Evolutionary conservation across 2,329 filamentous ascomycete species (phyloP).

Genomic region (Mariannaea sp.): DNA sequence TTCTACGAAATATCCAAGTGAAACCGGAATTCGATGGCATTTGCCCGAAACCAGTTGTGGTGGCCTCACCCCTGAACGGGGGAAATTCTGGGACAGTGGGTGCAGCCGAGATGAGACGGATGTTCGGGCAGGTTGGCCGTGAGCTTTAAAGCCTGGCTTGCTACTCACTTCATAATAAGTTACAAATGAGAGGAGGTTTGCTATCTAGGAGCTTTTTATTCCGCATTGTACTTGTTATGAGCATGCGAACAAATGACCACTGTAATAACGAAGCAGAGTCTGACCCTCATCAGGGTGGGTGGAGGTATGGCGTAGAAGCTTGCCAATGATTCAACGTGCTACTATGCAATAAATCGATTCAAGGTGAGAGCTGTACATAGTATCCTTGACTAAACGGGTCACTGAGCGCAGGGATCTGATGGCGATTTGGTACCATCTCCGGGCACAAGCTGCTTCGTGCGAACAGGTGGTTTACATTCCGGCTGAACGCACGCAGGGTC

Average conservation of each 20-base stretch:
- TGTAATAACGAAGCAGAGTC: no score
- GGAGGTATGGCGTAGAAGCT: no score
- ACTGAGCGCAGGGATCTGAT: conserved; percentile 13
- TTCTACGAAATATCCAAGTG: conserved; percentile 9
- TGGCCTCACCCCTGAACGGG: conserved; percentile 14
- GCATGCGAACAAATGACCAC: no score
- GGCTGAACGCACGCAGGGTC: conserved; percentile 10
- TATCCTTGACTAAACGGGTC: not conserved
- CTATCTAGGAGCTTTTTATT: no score
- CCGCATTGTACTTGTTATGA: no score
- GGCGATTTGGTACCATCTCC: not conserved
- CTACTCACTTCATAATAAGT: not conserved
- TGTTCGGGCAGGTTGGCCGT: conserved; percentile 18
- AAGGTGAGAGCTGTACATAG: no score
- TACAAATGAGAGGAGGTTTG: not conserved
- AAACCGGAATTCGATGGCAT: conserved; percentile 18
- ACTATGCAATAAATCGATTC: not conserved
- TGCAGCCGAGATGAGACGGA: conserved; percentile 29
- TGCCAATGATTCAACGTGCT: no score
- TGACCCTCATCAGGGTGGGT: no score
- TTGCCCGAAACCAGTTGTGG: not conserved
- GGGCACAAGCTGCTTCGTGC: not conserved
- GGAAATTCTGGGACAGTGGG: conserved; percentile 13
- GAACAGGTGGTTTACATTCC: conserved; percentile 9
- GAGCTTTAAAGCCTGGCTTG: not conserved